A percentile compares a stretch with the other conserved stretches of the same genome.
These are phyloP conservation scores for Salisapilia sapeloensis DNA, from an alignment of 352 stramenopile genomes.

Conservation along the genomic window DNA sequence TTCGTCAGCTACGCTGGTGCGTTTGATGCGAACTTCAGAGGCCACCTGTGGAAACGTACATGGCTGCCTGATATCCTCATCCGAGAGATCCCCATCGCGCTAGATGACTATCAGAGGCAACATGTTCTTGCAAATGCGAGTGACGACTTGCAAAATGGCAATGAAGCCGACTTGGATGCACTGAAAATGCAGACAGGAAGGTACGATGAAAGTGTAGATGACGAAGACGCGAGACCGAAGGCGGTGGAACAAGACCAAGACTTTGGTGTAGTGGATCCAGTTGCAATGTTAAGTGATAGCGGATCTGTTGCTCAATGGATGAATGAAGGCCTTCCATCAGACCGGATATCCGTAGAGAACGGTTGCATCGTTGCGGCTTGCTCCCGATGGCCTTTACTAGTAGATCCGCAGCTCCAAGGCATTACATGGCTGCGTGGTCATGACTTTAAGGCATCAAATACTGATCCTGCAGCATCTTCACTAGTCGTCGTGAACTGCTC, in stretches of 20 bases:
- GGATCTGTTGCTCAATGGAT: slow-evolving; percentile 81
- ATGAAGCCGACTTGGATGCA: not conserved
- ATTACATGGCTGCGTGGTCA: slow-evolving; percentile 70
- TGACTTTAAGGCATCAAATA: slow-evolving; percentile 16
- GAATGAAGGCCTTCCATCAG: slow-evolving; percentile 81
- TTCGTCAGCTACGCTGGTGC: slow-evolving; percentile 89
- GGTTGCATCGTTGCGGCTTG: slow-evolving; percentile 83
- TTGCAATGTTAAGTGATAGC: slow-evolving; percentile 75
- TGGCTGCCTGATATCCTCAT: slow-evolving; percentile 81
- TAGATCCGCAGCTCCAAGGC: slow-evolving; percentile 83
- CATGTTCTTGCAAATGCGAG: not conserved
- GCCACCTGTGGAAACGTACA: slow-evolving; percentile 65
- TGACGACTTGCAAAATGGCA: slow-evolving; percentile 1
- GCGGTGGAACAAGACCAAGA: slow-evolving; percentile 3
- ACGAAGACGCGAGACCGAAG: not conserved
- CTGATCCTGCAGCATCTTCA: too few species aligned
- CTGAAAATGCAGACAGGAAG: slow-evolving; percentile 1
- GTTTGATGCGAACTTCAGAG: slow-evolving; percentile 73
- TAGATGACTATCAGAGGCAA: slow-evolving; percentile 2
- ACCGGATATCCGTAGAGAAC: slow-evolving; percentile 87
- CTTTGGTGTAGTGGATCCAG: slow-evolving; percentile 50
- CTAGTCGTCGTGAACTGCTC: slow-evolving; percentile 58
- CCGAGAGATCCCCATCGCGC: slow-evolving; percentile 71
- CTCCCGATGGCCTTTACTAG: slow-evolving; percentile 77
- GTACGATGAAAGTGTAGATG: not conserved